Percentiles rank a stretch among this genome's conserved stretches.
These are phyloP conservation scores for Sclerotinia borealis DNA, from an alignment of 2,329 filamentous ascomycete genomes.

Conservation along the genomic window DNA sequence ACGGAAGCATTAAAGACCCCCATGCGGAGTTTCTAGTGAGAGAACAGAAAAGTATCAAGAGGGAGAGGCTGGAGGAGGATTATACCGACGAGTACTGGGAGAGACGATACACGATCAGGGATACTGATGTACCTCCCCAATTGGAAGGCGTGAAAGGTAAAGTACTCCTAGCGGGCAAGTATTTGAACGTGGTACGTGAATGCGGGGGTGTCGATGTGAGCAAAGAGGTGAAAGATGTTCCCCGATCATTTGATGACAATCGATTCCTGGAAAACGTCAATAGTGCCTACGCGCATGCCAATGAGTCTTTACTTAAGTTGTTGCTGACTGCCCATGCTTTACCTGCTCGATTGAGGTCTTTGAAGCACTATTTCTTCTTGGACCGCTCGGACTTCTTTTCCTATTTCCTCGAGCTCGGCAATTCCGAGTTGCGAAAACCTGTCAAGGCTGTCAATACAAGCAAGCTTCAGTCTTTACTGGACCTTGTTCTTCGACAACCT, in stretches of 20 bases:
- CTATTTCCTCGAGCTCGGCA: constrained; percentile 89
- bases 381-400: constrained; percentile 97
- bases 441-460: constrained; percentile 83
- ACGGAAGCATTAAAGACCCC: constrained; percentile 89
- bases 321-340: constrained; percentile 89
- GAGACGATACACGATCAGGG: constrained; percentile 88
- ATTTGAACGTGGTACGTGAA: constrained; percentile 94
- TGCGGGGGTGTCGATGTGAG: constrained; percentile 94
- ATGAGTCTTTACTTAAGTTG: constrained; percentile 84
- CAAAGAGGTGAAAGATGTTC: constrained; percentile 82
- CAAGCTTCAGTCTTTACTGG: constrained; percentile 92
- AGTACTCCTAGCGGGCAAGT: constrained; percentile 91
- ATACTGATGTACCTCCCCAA: constrained; percentile 86
- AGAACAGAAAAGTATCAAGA: constrained; percentile 89
- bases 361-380: constrained; percentile 99
- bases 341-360: constrained; percentile 75
- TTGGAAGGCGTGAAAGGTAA: constrained; percentile 88
- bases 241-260: constrained; percentile 83
- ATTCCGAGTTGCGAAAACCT: constrained; percentile 84
- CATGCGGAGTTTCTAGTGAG: constrained; percentile 93
- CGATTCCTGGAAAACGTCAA: constrained; percentile 96
- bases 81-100: constrained; percentile 99
- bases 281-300: constrained; percentile 88
- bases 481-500: constrained; percentile 91
- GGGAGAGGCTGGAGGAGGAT: constrained; percentile 87